Evolutionary conservation across 2,329 filamentous ascomycete genomes (phyloP), one percentile per base, ranked within the genome.

Genomic region (Colletotrichum sp.): DNA sequence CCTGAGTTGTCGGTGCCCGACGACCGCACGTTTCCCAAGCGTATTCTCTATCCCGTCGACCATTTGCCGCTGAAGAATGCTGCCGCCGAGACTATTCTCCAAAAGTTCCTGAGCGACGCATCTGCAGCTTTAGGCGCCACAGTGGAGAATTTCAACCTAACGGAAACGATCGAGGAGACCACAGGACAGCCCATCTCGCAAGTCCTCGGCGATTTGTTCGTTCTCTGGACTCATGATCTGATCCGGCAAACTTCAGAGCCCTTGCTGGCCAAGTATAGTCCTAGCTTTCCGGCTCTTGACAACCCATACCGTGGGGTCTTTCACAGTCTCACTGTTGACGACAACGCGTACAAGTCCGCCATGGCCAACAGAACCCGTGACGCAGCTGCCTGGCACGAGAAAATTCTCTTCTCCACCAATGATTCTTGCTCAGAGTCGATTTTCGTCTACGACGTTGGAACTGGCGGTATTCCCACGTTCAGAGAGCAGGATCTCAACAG

Each of bases 391-490:
- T 52, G 44, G 44, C 44, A 52, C 44, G 44, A 52, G n/a, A 52
- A 52, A 52, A 16, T 78, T 25, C n/a, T 52, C 0, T 22, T 52
- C 0, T 1, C 44, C 44, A 52, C 44, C 0, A 25, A 52, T 3
- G 27, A 63, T 15, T 34, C 59, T n/a, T 87, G 85, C 74, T 85
- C 84, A 8, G 84, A 86, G 67, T 81, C 80, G 44, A 78, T 87
- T 22, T 82, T 86, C 79, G 78, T 87, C 27, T 85, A 84, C 77
- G 86, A 87, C 76, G 85, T 86, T 67, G 85, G 86, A 12, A 86
- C 85, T 1, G 85, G 85, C 27, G 86, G 85, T 0, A 68, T 85
- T 22, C 85, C 85, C 4, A 84, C 82, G 8, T 86, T 82, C 73
- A 83, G 85, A 13, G 84, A 87, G 75, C 67, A 79, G 12, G 80